Percentiles rank a stretch among this genome's conserved stretches.
Conservation (phyloP, 441 rosid species). For the Erodium texanum region DNA sequence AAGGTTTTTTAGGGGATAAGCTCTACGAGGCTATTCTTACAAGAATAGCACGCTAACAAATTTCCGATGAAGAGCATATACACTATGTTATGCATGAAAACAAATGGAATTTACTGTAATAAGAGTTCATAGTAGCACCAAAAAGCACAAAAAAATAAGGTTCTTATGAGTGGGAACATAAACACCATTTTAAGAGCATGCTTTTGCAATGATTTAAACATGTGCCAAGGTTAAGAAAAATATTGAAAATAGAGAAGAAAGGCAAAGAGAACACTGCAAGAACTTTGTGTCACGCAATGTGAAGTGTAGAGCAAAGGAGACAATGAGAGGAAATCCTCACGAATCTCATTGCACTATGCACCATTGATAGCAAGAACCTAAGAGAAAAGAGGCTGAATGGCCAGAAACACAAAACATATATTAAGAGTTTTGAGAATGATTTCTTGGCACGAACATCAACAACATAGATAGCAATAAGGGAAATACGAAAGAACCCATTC, state of each 20-base stretch:
- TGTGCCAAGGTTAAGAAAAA: background rate
- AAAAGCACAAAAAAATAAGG: background rate
- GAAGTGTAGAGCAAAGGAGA: conserved; percentile 15
- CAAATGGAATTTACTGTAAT: too few relatives aligned
- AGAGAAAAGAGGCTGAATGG: conserved; percentile 25
- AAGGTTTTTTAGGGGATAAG: too few relatives aligned
- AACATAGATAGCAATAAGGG: conserved; percentile 26
- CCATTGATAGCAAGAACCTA: conserved; percentile 2
- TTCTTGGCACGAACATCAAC: conserved; percentile 22
- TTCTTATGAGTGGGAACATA: background rate
- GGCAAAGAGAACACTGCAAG: conserved; percentile 5
- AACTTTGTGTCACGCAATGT: too few relatives aligned
- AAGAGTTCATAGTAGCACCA: too few relatives aligned
- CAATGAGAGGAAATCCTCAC: conserved; percentile 17
- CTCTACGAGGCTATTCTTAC: too few relatives aligned
- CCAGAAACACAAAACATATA: conserved; percentile 26
- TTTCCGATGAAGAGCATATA: background rate
- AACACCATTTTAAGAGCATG: background rate
- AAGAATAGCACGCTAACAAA: background rate
- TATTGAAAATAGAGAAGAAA: background rate
- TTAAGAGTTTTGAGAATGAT: conserved; percentile 22
- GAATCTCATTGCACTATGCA: too few relatives aligned
- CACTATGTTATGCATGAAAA: too few relatives aligned
- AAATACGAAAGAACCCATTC: conserved; percentile 27
- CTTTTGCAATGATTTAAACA: background rate